Evolutionary conservation across 768 basidiomycete genomes (phyloP).

Genomic region (Suillus occidentalis): DNA sequence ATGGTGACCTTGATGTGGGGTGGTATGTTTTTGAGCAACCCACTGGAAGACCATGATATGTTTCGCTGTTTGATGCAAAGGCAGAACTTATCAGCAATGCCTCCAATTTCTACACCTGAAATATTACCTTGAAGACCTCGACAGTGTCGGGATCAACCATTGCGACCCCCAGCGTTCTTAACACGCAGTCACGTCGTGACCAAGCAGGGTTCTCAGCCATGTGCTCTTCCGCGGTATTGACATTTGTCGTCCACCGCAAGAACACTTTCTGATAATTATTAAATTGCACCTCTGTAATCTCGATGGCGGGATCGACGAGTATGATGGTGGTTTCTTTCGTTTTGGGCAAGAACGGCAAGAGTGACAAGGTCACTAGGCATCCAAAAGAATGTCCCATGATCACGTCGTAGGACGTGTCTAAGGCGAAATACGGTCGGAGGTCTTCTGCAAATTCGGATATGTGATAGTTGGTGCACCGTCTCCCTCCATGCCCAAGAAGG

Average conservation of each 20-base stretch:
- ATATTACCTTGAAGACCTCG: background rate
- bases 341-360: conserved; percentile 17
- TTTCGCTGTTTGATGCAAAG: conserved; percentile 8
- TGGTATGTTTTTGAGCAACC: conserved; percentile 4
- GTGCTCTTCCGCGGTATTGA: background rate
- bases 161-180: conserved; percentile 11
- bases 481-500: conserved; percentile 23
- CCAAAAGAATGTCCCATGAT: conserved; percentile 24
- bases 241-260: background rate
- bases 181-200: conserved; percentile 14
- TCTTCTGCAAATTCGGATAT: conserved; percentile 1
- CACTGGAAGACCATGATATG: conserved; percentile 18
- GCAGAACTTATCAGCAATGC: background rate
- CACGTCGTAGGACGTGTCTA: conserved; percentile 14
- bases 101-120: background rate
- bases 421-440: conserved; percentile 15
- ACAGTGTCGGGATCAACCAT: conserved; percentile 3
- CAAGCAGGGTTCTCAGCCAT: conserved; percentile 19
- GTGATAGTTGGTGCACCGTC: background rate
- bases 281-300: background rate
- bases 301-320: conserved; percentile 16
- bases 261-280: background rate
- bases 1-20: conserved; percentile 16
- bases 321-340: conserved; percentile 11
- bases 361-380: conserved; percentile 11